Conservation (phyloP, 2,329 filamentous ascomycete species). For the Fusarium virguliforme region DNA sequence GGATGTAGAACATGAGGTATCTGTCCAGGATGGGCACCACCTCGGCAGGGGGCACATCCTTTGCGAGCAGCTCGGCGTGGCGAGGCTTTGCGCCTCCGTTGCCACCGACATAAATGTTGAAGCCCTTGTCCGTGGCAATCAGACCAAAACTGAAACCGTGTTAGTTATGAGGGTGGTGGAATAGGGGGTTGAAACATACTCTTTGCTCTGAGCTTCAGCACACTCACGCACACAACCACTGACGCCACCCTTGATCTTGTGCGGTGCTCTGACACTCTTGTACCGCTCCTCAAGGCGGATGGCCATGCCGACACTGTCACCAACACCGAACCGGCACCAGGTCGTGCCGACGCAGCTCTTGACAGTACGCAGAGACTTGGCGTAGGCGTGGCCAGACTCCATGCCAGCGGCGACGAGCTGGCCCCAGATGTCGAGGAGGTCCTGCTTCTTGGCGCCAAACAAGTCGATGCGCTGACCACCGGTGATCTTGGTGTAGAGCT, state of each 20-base stretch:
- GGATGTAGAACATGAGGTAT: constrained; percentile 94
- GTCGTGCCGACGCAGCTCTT: constrained; percentile 94
- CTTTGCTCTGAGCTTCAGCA: constrained; percentile 92
- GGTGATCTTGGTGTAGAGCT: constrained; percentile 92
- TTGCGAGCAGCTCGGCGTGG: constrained; percentile 87
- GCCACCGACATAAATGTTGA: constrained; percentile 92
- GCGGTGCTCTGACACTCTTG: constrained; percentile 89
- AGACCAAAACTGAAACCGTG: constrained; percentile 78
- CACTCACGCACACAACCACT: constrained; percentile 94
- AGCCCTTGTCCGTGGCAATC: constrained; percentile 93
- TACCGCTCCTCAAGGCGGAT: constrained; percentile 90
- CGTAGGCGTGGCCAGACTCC: constrained; percentile 93
- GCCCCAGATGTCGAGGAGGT: constrained; percentile 86
- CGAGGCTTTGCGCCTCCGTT: constrained; percentile 90
- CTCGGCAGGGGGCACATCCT: constrained; percentile 87
- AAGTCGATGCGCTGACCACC: constrained; percentile 93
- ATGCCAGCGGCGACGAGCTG: constrained; percentile 86
- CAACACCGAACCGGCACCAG: constrained; percentile 92
- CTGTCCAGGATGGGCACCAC: constrained; percentile 88
- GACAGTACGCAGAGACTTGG: constrained; percentile 89
- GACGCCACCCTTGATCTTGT: constrained; percentile 93
- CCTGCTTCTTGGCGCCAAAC: constrained; percentile 92
- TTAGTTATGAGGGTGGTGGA: constrained; percentile 28
- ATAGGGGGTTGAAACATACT: constrained; percentile 67
- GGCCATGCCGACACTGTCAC: constrained; percentile 92